Conservation (phyloP, 495 filamentous ascomycete genomes). For the Talaromyces borbonicus region DNA sequence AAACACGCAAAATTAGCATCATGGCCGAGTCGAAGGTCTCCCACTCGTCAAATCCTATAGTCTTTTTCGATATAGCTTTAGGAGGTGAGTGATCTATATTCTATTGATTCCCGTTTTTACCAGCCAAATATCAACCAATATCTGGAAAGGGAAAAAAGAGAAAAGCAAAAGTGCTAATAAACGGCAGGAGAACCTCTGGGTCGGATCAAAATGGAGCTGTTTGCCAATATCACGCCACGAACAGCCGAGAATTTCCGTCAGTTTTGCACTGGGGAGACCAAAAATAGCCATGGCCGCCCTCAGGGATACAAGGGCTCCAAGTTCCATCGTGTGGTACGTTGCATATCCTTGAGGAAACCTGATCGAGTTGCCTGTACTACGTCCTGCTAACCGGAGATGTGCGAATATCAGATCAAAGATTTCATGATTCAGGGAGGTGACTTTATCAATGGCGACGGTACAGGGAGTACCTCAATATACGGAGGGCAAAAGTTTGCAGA, state of each 20-base stretch:
- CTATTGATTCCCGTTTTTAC: slow-evolving; percentile 2
- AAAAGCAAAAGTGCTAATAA: too few relatives aligned
- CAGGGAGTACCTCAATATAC: slow-evolving; percentile 80
- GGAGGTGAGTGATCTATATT: slow-evolving; percentile 52
- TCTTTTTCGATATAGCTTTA: slow-evolving; percentile 91
- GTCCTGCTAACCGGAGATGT: not conserved
- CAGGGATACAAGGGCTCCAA: slow-evolving; percentile 91
- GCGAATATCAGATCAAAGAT: slow-evolving; percentile 85
- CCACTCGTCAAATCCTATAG: slow-evolving; percentile 43
- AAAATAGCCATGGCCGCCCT: slow-evolving; percentile 66
- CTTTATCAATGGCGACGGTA: slow-evolving; percentile 90
- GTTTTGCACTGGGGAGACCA: slow-evolving; percentile 91
- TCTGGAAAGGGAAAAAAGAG: too few relatives aligned
- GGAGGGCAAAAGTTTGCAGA: slow-evolving; percentile 76
- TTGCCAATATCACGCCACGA: slow-evolving; percentile 69
- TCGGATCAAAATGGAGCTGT: slow-evolving; percentile 89
- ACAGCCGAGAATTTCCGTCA: slow-evolving; percentile 97
- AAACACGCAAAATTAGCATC: too few relatives aligned
- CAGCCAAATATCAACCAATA: too few relatives aligned
- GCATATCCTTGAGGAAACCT: not conserved
- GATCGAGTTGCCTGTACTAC: not conserved
- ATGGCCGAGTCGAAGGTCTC: not conserved
- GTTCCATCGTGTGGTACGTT: slow-evolving; percentile 85
- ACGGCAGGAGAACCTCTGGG: slow-evolving; percentile 75
- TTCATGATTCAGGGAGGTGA: slow-evolving; percentile 98